phyloP scores from a whole-genome alignment of 805 yeast genomes.

The Sugiyamaella lignohabitans region DNA sequence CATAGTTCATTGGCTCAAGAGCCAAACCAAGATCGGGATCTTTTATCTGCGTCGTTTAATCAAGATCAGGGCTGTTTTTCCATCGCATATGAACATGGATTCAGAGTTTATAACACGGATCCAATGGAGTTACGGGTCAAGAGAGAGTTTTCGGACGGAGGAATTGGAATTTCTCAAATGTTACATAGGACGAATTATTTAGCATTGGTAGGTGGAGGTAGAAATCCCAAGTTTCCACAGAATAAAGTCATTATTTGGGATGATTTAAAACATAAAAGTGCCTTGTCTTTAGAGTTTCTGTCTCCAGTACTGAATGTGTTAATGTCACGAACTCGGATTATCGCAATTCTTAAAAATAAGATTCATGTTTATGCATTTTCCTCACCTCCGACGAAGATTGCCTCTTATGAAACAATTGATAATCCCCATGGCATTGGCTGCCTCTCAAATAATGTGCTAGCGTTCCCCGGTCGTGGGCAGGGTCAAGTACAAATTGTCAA shows the following conservation, averaged over 20 bases:
- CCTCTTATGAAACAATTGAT: conserved; percentile 56
- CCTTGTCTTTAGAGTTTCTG: conserved; percentile 67
- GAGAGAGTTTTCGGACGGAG: conserved; percentile 45
- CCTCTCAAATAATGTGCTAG: conserved; percentile 47
- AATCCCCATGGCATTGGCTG: conserved; percentile 63
- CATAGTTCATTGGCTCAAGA: conserved; percentile 14
- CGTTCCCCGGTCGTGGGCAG: conserved; percentile 66
- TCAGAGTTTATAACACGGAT: conserved; percentile 77
- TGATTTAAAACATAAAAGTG: conserved; percentile 70
- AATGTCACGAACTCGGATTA: conserved; percentile 66
- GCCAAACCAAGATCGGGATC: conserved; percentile 14
- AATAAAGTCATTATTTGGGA: conserved; percentile 89
- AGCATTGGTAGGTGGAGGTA: conserved; percentile 87
- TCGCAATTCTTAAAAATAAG: conserved; percentile 61
- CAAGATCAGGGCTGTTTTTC: conserved; percentile 91
- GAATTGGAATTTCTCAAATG: conserved; percentile 75
- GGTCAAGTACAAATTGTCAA: conserved; percentile 82
- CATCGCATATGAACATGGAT: conserved; percentile 72
- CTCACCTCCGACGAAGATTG: conserved; percentile 64
- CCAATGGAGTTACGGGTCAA: conserved; percentile 75
- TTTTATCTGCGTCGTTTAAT: conserved; percentile 65
- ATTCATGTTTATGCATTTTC: conserved; percentile 75
- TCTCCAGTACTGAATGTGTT: conserved; percentile 69
- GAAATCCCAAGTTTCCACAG: conserved; percentile 66
- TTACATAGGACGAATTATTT: conserved; percentile 85